Percentiles rank a stretch among this genome's conserved stretches.
Conservation (phyloP, 2,329 filamentous ascomycete genomes). For the Penicillium sp. region DNA sequence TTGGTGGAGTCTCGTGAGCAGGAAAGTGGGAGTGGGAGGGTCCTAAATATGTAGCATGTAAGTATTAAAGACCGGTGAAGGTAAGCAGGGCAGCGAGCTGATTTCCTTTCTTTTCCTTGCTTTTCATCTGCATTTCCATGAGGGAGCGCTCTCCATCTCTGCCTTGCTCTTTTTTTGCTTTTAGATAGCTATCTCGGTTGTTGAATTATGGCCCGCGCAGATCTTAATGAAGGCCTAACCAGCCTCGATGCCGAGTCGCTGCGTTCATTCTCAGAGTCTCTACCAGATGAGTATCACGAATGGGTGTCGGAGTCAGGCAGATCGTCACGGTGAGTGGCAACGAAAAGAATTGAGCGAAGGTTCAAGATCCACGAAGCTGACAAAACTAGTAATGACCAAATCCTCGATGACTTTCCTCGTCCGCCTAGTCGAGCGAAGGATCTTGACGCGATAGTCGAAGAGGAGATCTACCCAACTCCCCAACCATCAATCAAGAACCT, state of each 20-base stretch:
- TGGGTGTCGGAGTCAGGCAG: constrained; percentile 25
- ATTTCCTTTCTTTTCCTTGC: not conserved
- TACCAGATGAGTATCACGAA: constrained; percentile 29
- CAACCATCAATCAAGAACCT: constrained; percentile 32
- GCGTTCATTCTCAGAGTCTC: constrained; percentile 19
- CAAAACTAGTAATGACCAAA: constrained; percentile 17
- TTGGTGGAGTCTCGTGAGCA: not conserved
- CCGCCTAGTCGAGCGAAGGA: constrained; percentile 23
- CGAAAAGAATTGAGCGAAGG: not conserved
- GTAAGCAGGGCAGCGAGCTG: not conserved
- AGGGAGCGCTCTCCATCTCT: too few relatives aligned
- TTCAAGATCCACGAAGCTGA: not conserved
- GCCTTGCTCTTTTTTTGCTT: not conserved
- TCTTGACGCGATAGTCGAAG: constrained; percentile 21
- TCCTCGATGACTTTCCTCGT: constrained; percentile 30
- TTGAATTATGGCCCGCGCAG: constrained; percentile 14
- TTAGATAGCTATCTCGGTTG: not conserved
- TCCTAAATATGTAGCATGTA: not conserved
- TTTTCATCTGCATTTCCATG: not conserved
- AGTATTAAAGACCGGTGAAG: constrained; percentile 19
- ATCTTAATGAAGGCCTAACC: constrained; percentile 18
- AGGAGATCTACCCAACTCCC: constrained; percentile 21
- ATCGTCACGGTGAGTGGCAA: constrained; percentile 13
- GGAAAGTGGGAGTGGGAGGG: not conserved
- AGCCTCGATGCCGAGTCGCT: constrained; percentile 22